Conservation (phyloP, 495 filamentous ascomycete genomes). For the Astrothelium macrocarpum region DNA sequence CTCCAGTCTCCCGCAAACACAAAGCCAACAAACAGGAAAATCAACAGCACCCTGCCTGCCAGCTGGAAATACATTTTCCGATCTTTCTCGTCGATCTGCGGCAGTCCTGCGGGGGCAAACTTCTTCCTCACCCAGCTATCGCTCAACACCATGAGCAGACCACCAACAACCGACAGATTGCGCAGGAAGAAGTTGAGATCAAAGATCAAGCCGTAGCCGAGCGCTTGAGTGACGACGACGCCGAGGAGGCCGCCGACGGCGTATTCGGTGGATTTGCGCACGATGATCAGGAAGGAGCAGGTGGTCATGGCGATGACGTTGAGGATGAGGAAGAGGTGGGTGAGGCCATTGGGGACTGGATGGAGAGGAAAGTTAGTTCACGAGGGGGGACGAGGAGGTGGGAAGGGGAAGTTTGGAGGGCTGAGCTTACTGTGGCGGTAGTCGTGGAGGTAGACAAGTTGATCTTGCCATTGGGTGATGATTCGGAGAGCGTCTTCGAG, state of each 20-base stretch:
- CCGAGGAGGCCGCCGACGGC: conserved; percentile 81
- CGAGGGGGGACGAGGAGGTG: neutral
- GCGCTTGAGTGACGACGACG: conserved; percentile 90
- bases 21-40: conserved; percentile 94
- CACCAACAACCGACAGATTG: conserved; percentile 93
- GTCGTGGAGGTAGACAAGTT: conserved; percentile 84
- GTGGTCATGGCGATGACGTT: conserved; percentile 84
- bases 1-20: conserved; percentile 92
- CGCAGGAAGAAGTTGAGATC: conserved; percentile 99
- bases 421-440: conserved; percentile 74
- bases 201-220: conserved; percentile 97
- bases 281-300: conserved; percentile 79
- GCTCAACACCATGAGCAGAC: conserved; percentile 92
- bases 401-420: conserved; percentile 13
- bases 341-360: conserved; percentile 78
- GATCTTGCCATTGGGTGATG: conserved; percentile 95
- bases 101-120: conserved; percentile 90
- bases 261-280: conserved; percentile 82
- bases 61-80: conserved; percentile 99
- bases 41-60: conserved; percentile 87
- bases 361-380: conserved; percentile 7
- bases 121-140: conserved; percentile 97
- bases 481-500: conserved; percentile 94
- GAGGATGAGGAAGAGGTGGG: conserved; percentile 82
- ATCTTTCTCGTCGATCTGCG: conserved; percentile 94